Evolutionary conservation across 179 eudicot species (phyloP).

Genomic region (Sideroxylon spinosum): DNA sequence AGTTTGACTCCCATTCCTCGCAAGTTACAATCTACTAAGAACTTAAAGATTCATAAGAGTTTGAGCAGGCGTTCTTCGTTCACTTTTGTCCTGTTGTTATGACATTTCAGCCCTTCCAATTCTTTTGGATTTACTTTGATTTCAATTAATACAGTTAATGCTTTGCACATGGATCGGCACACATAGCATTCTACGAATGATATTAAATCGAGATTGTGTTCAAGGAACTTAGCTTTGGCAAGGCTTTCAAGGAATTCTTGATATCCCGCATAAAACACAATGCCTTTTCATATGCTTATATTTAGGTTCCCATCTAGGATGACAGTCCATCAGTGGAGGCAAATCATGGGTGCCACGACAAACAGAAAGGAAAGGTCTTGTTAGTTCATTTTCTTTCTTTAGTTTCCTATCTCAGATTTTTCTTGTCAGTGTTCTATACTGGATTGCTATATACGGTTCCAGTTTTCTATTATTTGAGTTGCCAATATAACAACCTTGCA

Average conservation of each 20-base stretch:
- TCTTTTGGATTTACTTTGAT: neutral
- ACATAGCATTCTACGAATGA: neutral
- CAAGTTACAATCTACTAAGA: neutral
- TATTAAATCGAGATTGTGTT: neutral
- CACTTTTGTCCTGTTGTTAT: too few species aligned
- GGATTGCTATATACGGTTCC: neutral
- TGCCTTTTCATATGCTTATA: neutral
- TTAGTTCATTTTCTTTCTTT: neutral
- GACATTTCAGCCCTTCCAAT: neutral
- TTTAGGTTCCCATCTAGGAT: too few species aligned
- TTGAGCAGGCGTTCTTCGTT: too few species aligned
- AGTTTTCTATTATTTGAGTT: too few species aligned
- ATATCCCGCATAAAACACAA: neutral
- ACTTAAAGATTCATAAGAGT: neutral
- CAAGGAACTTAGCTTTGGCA: neutral
- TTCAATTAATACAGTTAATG: neutral
- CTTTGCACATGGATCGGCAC: neutral
- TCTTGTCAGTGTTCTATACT: neutral
- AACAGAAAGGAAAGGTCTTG: slow-evolving; percentile 16
- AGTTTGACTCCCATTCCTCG: neutral
- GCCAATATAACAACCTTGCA: neutral
- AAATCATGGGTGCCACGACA: slow-evolving; percentile 4
- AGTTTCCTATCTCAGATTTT: neutral
- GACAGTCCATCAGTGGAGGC: neutral
- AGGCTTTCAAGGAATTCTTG: neutral